phyloP scores from a whole-genome alignment of 257 asterid genomes.

The Forsythia suspensa region DNA sequence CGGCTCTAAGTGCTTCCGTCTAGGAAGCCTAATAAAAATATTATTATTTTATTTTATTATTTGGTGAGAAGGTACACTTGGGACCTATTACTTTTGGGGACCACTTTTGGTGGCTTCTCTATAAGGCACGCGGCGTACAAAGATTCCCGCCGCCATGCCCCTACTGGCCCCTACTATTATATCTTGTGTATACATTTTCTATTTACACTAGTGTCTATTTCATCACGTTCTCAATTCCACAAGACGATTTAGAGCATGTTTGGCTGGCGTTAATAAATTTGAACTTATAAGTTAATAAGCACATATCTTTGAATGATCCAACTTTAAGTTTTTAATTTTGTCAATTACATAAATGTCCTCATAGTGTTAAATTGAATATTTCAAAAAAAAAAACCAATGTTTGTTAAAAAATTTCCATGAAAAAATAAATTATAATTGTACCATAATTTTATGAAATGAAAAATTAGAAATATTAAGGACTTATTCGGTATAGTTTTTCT shows the following conservation, averaged over 20 bases:
- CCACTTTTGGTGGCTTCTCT: constrained; percentile 56
- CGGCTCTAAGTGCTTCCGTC: constrained; percentile 47
- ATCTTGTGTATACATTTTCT: not conserved
- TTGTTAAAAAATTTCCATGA: no score
- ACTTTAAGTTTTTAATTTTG: no score
- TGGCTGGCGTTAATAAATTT: no score
- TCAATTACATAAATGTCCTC: no score
- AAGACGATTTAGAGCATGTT: not conserved
- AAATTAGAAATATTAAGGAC: no score
- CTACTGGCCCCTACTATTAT: not conserved
- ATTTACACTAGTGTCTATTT: not conserved
- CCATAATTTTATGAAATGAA: no score
- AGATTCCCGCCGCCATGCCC: constrained; percentile 43
- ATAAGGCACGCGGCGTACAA: constrained; percentile 38
- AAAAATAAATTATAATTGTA: no score
- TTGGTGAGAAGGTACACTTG: constrained; percentile 38
- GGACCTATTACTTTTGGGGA: constrained; percentile 38
- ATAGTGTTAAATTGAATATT: no score
- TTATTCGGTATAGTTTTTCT: no score
- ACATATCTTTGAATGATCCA: no score
- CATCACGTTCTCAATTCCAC: not conserved
- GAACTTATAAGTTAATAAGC: no score
- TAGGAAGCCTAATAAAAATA: constrained; percentile 27
- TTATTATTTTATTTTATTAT: not conserved
- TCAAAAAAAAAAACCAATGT: no score